These are phyloP conservation scores for Dianthus caryophyllus DNA, from an alignment of 148 eudicot species.

Conservation along the genomic window DNA sequence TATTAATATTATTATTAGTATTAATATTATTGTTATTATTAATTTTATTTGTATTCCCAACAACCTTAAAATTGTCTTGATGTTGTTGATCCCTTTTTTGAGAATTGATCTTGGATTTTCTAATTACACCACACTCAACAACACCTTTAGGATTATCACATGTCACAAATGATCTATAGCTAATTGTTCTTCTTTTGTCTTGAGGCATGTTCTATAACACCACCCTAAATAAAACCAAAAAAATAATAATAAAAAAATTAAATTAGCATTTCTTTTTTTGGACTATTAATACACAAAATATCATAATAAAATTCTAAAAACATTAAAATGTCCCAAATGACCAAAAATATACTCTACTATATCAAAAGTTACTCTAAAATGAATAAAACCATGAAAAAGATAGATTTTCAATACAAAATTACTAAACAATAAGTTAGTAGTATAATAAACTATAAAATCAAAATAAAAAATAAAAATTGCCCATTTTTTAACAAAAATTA, in stretches of 20 bases:
- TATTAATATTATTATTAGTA: neutral
- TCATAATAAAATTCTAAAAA: neutral
- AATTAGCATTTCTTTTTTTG: neutral
- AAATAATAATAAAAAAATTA: neutral
- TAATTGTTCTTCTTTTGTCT: constrained; percentile 55
- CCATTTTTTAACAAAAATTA: no score
- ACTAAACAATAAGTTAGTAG: no score
- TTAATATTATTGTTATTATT: no score
- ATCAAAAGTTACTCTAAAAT: no score
- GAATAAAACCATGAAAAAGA: no score
- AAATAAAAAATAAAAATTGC: no score
- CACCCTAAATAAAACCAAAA: constrained; percentile 12
- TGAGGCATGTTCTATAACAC: constrained; percentile 64
- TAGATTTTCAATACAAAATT: no score
- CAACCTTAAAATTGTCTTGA: constrained; percentile 11
- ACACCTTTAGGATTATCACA: constrained; percentile 91
- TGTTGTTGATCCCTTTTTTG: constrained; percentile 28
- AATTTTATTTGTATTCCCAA: constrained; percentile 6
- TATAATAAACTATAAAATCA: no score
- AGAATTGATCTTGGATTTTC: constrained; percentile 47
- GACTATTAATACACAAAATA: neutral
- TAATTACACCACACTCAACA: constrained; percentile 55
- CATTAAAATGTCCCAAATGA: neutral
- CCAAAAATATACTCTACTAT: neutral
- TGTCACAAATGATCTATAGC: constrained; percentile 73